Evolutionary conservation across 176 grass and related monocot genomes (phyloP), one percentile per base, ranked within the genome.

Genomic region (Panicum miliaceum): DNA sequence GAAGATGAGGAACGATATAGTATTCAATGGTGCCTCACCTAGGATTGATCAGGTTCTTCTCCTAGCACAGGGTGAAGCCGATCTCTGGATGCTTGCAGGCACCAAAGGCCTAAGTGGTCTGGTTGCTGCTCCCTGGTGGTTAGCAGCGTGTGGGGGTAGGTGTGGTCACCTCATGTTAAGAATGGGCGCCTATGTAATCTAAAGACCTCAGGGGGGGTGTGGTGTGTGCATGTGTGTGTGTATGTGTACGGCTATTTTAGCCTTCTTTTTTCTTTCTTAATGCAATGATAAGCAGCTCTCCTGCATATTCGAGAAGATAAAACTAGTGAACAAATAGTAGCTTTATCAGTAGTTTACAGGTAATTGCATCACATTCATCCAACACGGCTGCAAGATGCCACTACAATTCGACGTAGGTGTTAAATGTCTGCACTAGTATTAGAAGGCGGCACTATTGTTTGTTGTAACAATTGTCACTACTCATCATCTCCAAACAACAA

Each of bases 261-360:
- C 11, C 41, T 41, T 41, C 11, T 46, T 41, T 8, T 8, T 46
- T 9, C 10, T 46, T 12, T 46, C 45, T 13, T 46, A 46, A 12
- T 46, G 45, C 45, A 46, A 46, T 46, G 45, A 13, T 46, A 46
- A 8, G 41, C 41, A 42, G 41, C 41, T 9, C 7, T 42, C 7
- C 7, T 42, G 41, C 41, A 9, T 42, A 42, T 42, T 9, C 8
- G 9, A 42, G 40, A 41, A 41, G 5, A 8, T 8, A 7, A 41
- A 41, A 41, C 8, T 25, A 48, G 27, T 53, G n/a, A 84, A 38
- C n/a, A 71, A 8, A 84, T 66, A 40, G 12, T 26, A 52, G 79
- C 19, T 73, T 83, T 62, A 63, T 53, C 68, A 52, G 51, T 56
- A 29, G 4, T 59, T 64, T 40, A 63, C 32, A 75, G 57, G n/a